These are phyloP conservation scores for Candida khao-thaluensis DNA, from an alignment of 805 yeast species.

Conservation along the genomic window DNA sequence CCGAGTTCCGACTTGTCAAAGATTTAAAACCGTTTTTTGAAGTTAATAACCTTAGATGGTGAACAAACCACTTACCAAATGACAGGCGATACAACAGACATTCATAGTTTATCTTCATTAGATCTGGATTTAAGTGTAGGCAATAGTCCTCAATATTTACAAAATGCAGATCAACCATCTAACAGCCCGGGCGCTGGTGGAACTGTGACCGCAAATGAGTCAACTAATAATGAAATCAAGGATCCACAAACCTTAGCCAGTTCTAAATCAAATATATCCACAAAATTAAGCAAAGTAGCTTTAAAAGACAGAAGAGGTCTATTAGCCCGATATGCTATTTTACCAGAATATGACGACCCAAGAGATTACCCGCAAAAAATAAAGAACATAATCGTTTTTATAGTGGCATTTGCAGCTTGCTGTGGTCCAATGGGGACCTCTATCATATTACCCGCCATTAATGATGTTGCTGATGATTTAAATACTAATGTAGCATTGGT, in stretches of 20 bases:
- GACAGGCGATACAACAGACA: slow-evolving; percentile 2
- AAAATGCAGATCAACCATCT: not conserved
- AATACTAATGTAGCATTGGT: slow-evolving; percentile 59
- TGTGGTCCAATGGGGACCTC: slow-evolving; percentile 91
- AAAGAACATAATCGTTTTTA: slow-evolving; percentile 56
- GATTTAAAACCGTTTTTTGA: too few relatives aligned
- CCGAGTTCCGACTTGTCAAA: too few relatives aligned
- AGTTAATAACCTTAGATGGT: too few relatives aligned
- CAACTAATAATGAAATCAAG: too few relatives aligned
- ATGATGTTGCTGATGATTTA: slow-evolving; percentile 53
- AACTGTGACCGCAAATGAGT: too few relatives aligned
- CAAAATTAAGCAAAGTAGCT: slow-evolving; percentile 17
- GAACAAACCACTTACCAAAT: too few relatives aligned
- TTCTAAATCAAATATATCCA: slow-evolving; percentile 5
- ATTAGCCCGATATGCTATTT: slow-evolving; percentile 46
- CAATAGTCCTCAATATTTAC: slow-evolving; percentile 6
- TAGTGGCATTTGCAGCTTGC: slow-evolving; percentile 71
- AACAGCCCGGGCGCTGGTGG: too few relatives aligned
- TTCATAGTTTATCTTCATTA: slow-evolving; percentile 9
- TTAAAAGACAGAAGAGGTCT: slow-evolving; percentile 57
- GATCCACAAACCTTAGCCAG: not conserved
- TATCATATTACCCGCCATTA: slow-evolving; percentile 75
- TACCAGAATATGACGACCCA: slow-evolving; percentile 76
- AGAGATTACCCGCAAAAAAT: slow-evolving; percentile 52
- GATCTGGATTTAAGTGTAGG: slow-evolving; percentile 2